These are phyloP conservation scores for Hypoxylon sp. DNA, from an alignment of 2,329 filamentous ascomycete species.

Conservation along the genomic window DNA sequence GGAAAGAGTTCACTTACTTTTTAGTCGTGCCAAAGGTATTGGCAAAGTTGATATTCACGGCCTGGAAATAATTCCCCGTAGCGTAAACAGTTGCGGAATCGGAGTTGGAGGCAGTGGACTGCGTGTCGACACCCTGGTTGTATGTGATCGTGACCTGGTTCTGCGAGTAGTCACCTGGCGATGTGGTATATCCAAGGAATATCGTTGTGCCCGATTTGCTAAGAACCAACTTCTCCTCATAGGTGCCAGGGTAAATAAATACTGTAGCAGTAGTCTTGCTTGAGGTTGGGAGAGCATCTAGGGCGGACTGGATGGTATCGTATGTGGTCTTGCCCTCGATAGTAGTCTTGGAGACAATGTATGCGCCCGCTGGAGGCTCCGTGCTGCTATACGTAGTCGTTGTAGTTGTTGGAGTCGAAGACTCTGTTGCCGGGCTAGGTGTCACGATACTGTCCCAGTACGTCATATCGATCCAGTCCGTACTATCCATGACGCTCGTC, in stretches of 20 bases:
- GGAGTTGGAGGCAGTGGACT: not conserved
- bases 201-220: slow-evolving; percentile 1
- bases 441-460: slow-evolving; percentile 11
- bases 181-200: not conserved
- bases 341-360: not conserved
- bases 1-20: not conserved
- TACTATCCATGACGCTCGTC: slow-evolving; percentile 11
- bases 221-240: not conserved
- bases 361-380: not conserved
- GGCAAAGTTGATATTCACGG: not conserved
- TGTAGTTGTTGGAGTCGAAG: not conserved
- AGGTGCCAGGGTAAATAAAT: not conserved
- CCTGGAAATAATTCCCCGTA: slow-evolving; percentile 1
- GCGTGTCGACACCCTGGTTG: not conserved
- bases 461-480: slow-evolving; percentile 15
- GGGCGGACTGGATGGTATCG: not conserved
- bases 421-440: not conserved
- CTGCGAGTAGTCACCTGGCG: slow-evolving; percentile 2
- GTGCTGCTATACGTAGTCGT: not conserved
- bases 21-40: not conserved
- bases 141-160: slow-evolving; percentile 2
- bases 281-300: not conserved
- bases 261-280: not conserved
- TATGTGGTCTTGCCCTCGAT: slow-evolving; percentile 1
- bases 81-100: not conserved